phyloP scores from a whole-genome alignment of 2,329 filamentous ascomycete species.

The Ampelomyces quisqualis region DNA sequence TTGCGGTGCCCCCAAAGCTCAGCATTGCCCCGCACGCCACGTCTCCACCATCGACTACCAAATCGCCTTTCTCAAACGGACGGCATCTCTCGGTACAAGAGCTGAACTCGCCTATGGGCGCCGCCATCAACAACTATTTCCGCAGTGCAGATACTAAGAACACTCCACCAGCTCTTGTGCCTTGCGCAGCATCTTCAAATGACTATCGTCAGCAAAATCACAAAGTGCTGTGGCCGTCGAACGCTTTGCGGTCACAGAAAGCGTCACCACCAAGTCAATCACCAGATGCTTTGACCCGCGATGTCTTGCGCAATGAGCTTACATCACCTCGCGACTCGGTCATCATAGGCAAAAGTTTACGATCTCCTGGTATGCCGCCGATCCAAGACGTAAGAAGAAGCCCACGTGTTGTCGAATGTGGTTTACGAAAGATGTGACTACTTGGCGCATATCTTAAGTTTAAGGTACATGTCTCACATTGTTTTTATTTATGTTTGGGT shows the following conservation, averaged over 20 bases:
- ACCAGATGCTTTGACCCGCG: not conserved
- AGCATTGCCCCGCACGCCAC: conserved; percentile 5
- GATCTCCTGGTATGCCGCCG: not conserved
- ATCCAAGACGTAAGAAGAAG: not conserved
- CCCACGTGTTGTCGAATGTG: not conserved
- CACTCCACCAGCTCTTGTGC: not conserved
- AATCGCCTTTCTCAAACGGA: not conserved
- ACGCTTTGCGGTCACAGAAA: conserved; percentile 11
- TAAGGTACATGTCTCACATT: not conserved
- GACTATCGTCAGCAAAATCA: conserved; percentile 17
- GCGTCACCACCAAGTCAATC: not conserved
- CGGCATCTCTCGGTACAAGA: conserved; percentile 10
- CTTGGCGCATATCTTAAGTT: not conserved
- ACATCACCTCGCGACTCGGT: not conserved
- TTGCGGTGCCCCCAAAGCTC: conserved; percentile 6
- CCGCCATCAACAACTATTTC: conserved; percentile 17
- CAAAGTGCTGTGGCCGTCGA: conserved; percentile 17
- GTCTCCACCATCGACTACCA: conserved; percentile 5
- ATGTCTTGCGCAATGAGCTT: not conserved
- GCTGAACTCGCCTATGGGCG: conserved; percentile 14
- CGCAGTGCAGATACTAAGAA: conserved; percentile 1
- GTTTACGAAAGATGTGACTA: not conserved
- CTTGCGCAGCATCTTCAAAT: conserved; percentile 7
- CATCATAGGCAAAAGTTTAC: not conserved
- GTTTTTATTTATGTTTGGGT: no score